A percentile compares a stretch with the other conserved stretches of the same genome.
phyloP scores from a whole-genome alignment of 176 grass and related monocot genomes.

The Phoenix roebelenii region DNA sequence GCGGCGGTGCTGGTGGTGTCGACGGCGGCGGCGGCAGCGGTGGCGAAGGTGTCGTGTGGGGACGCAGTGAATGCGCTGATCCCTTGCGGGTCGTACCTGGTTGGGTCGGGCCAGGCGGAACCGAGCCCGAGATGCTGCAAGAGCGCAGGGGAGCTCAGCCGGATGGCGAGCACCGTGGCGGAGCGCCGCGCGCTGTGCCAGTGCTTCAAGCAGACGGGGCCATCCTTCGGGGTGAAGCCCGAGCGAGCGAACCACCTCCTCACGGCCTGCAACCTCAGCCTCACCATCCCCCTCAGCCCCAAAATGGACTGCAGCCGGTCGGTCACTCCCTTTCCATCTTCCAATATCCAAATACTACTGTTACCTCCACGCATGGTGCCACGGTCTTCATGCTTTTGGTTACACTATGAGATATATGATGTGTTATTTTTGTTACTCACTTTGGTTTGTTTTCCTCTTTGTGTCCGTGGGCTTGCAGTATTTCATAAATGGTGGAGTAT shows the following conservation, averaged over 20 bases:
- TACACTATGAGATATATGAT: too few species aligned
- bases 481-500: too few species aligned
- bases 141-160: conserved; percentile 24
- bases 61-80: conserved; percentile 35
- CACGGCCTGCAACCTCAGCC: conserved; percentile 30
- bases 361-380: too few species aligned
- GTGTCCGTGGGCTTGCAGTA: too few species aligned
- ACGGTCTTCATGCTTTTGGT: too few species aligned
- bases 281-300: conserved; percentile 32
- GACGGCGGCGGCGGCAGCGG: neutral
- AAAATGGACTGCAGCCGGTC: conserved; percentile 35
- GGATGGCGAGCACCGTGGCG: conserved; percentile 24
- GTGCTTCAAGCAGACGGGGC: conserved; percentile 43
- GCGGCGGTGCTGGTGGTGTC: neutral
- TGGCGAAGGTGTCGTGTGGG: conserved; percentile 19
- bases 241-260: conserved; percentile 31
- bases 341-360: too few species aligned
- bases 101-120: conserved; percentile 16
- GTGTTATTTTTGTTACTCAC: too few species aligned
- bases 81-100: conserved; percentile 34
- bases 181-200: conserved; percentile 36
- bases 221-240: conserved; percentile 46
- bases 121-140: conserved; percentile 38
- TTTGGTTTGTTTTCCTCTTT: too few species aligned
- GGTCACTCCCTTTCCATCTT: too few species aligned